Evolutionary conservation across 768 basidiomycete species (phyloP), one percentile per base, ranked within the genome.

Genomic region (Tylopilus felleus): DNA sequence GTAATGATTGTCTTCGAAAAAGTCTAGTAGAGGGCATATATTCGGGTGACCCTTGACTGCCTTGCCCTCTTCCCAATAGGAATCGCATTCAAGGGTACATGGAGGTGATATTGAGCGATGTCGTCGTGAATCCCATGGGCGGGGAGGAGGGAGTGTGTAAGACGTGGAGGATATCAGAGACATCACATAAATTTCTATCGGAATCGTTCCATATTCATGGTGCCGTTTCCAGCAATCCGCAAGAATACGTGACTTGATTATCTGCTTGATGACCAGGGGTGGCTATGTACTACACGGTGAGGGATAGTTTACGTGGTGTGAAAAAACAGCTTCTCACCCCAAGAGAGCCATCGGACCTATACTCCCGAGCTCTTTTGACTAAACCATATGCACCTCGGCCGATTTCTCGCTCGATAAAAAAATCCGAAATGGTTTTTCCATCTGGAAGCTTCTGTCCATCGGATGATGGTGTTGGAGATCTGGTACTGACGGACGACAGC

Each of bases 161-260:
- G 85, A 78, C 5, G 84, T 89, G 58, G 86, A 82, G 45, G 91
- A 93, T 70, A 93, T 86, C 44, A 89, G 84, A 53, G 90, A 90
- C 91, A 93, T 90, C 66, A 93, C 90, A 67, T 89, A 90, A 23
- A 96, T 96, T 74, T 99, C 97, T 75, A 98, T 96, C 16, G 97
- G 96, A 64, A 98, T 97, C 8, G 97, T 97, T 52, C 96, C 96
- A 69, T 90, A 82, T 57, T 87, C 83, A 40, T 90, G 89, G 69
- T 99, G 96, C 65, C 90, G 91, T 76, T 98, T 98, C 97, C 97
- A 99, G 71, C 96, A 98, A 74, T 99, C 96, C 28, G 96, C 96
- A 49, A 99, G 81, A 55, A 99, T 99, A 48, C 97, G 90, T 44
- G 92, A 94, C 72, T 98, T 98, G 77, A 98, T 95, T 65, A 98